phyloP scores from a whole-genome alignment of 1,139 yeast genomes.

The Zygotorulaspora mrakii region DNA sequence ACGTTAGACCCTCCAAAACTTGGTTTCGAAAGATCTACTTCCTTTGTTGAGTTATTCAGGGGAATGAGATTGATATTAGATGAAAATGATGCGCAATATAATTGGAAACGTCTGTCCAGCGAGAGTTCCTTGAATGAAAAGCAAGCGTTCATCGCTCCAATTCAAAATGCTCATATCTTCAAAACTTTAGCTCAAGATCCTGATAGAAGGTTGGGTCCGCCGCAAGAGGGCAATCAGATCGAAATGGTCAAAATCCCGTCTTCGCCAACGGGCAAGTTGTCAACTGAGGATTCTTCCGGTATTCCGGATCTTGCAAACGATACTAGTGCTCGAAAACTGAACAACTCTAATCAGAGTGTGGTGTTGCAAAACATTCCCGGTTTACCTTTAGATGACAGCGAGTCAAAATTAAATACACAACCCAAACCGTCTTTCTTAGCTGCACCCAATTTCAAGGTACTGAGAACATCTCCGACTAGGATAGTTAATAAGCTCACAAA shows the following conservation, averaged over 20 bases:
- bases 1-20: conserved; percentile 10
- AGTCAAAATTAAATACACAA: too few relatives aligned
- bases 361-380: background rate
- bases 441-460: conserved; percentile 12
- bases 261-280: background rate
- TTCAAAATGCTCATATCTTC: conserved; percentile 11
- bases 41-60: conserved; percentile 31
- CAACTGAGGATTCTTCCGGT: background rate
- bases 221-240: background rate
- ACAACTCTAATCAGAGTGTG: background rate
- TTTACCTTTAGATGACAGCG: background rate
- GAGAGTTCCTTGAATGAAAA: conserved; percentile 22
- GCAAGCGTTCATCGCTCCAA: conserved; percentile 6
- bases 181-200: conserved; percentile 9
- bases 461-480: conserved; percentile 14
- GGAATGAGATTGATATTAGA: conserved; percentile 34
- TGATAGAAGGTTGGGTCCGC: background rate
- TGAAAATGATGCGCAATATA: conserved; percentile 31
- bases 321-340: background rate
- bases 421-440: background rate
- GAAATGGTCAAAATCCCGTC: too few relatives aligned
- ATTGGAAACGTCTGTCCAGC: conserved; percentile 33
- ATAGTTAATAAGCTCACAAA: conserved; percentile 10
- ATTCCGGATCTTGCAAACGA: background rate
- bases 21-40: conserved; percentile 28